A percentile compares a stretch with the other conserved stretches of the same genome.
phyloP scores from a whole-genome alignment of 495 filamentous ascomycete genomes.

The Penicillium arizonense region DNA sequence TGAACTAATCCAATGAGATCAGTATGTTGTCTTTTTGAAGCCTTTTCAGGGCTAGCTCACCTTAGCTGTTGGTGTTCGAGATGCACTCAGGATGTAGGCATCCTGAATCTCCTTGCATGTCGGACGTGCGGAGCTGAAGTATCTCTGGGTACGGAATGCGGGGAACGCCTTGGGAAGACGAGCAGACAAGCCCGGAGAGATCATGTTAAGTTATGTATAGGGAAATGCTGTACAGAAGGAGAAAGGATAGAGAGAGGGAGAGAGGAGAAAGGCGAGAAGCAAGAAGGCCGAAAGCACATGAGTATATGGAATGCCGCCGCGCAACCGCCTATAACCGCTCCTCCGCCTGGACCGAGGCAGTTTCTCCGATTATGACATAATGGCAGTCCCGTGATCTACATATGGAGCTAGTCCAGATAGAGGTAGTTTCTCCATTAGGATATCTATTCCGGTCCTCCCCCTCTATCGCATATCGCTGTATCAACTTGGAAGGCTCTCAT shows the following conservation, averaged over 20 bases:
- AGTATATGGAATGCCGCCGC: slow-evolving; percentile 4
- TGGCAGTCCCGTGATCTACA: background rate
- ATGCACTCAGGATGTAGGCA: slow-evolving; percentile 86
- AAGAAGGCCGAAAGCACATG: slow-evolving; percentile 1
- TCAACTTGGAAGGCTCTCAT: slow-evolving; percentile 9
- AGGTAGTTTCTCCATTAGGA: slow-evolving; percentile 21
- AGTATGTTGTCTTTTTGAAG: background rate
- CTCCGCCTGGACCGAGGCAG: slow-evolving; percentile 32
- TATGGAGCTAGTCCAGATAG: background rate
- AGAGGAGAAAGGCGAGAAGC: background rate
- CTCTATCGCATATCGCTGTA: slow-evolving; percentile 8
- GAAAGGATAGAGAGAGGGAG: background rate
- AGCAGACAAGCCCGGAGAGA: slow-evolving; percentile 24
- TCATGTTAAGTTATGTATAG: slow-evolving; percentile 17
- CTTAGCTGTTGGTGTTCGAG: slow-evolving; percentile 85
- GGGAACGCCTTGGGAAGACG: slow-evolving; percentile 35
- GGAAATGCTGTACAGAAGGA: background rate
- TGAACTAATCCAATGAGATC: slow-evolving; percentile 62
- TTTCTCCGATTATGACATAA: slow-evolving; percentile 21
- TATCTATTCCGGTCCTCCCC: slow-evolving; percentile 19
- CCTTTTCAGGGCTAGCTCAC: slow-evolving; percentile 39
- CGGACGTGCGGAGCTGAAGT: slow-evolving; percentile 63
- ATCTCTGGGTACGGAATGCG: slow-evolving; percentile 52
- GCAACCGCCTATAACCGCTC: slow-evolving; percentile 28
- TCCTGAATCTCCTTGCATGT: slow-evolving; percentile 72